Evolutionary conservation across 164 flowering plant species (phyloP).

Genomic region (Santalum album): DNA sequence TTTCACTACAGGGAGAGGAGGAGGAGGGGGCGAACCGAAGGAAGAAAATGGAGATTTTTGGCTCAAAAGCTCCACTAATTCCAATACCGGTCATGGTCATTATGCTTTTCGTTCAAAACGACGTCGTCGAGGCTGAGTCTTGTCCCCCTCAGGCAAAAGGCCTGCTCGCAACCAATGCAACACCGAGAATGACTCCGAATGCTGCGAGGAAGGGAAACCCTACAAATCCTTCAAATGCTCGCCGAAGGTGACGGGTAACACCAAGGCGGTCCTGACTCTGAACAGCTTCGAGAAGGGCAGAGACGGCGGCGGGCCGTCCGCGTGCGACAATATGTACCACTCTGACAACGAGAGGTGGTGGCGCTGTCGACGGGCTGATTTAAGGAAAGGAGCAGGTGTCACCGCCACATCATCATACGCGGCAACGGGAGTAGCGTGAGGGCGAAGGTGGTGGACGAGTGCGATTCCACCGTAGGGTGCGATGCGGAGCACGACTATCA

Average conservation of each 20-base stretch:
- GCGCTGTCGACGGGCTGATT: constrained; percentile 22
- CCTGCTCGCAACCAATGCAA: background rate
- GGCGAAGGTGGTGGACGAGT: background rate
- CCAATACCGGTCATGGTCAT: too few species aligned
- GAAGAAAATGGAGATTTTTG: too few species aligned
- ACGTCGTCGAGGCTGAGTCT: background rate
- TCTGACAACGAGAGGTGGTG: background rate
- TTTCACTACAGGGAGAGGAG: too few species aligned
- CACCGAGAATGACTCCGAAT: background rate
- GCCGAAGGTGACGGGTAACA: background rate
- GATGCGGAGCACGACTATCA: constrained; percentile 14
- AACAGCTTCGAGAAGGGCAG: background rate
- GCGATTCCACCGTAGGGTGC: constrained; percentile 9
- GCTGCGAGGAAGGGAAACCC: background rate
- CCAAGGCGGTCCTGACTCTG: background rate
- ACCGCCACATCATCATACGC: constrained; percentile 2
- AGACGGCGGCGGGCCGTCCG: background rate
- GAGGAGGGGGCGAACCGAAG: too few species aligned
- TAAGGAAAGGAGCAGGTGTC: constrained; percentile 8
- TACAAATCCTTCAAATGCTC: background rate
- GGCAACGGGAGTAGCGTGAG: constrained; percentile 10
- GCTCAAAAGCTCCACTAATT: too few species aligned
- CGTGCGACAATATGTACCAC: background rate
- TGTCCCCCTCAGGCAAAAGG: background rate
- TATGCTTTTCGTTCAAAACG: background rate